Base-by-base conservation (phyloP, 2,329 filamentous ascomycete genomes). In the Fusarium sp. region DNA sequence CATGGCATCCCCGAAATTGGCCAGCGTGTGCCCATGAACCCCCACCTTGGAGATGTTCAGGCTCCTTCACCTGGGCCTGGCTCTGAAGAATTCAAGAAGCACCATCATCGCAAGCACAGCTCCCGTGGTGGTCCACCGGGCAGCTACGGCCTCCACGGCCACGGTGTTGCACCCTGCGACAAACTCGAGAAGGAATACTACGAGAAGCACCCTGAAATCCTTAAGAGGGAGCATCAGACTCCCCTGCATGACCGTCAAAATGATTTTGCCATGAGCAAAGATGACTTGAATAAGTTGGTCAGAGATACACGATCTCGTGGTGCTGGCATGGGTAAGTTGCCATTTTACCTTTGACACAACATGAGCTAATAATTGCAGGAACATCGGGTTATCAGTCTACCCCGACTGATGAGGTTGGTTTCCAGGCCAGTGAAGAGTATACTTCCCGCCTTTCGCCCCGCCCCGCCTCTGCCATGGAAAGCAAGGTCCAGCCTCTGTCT, bases 1-100 rank as follows among this genome's bases (percentile, higher is more conserved):
- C 90, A 94, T 56, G 95, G 94, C 22, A 97, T 97, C 72, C 94
- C 94, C 3, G 92, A 96, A 76, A 96, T 97, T 71, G 95, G 95
- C 47, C 88, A 92, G 74, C 91, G 94, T 75, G 95, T 99, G 39
- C 96, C 96, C 49, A 96, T 99, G 92, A 91, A 96, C 76, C 92
- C 90, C 53, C 88, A 96, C 77, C 92, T 96, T 43, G 96, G 96
- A 65, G 95, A 98, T 77, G 96, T 98, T 11, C 96, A 99, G 81
- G 96, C 96, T 15, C 96, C 96, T 4, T 96, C 94, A 3, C 94
- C 94, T 2, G 87, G 89, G 4, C 90, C 90, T 10, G 78, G 79
- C 44, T 72, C 79, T 6, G 77, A 80, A 5, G 78, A 78, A 48
- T 69, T 71, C 55, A 83, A 83, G 64, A 85, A 83, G 68, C 80